A percentile compares a stretch with the other conserved stretches of the same genome.
These are phyloP conservation scores for Myriosclerotinia duriaeana DNA, from an alignment of 2,329 filamentous ascomycete genomes.

Conservation along the genomic window DNA sequence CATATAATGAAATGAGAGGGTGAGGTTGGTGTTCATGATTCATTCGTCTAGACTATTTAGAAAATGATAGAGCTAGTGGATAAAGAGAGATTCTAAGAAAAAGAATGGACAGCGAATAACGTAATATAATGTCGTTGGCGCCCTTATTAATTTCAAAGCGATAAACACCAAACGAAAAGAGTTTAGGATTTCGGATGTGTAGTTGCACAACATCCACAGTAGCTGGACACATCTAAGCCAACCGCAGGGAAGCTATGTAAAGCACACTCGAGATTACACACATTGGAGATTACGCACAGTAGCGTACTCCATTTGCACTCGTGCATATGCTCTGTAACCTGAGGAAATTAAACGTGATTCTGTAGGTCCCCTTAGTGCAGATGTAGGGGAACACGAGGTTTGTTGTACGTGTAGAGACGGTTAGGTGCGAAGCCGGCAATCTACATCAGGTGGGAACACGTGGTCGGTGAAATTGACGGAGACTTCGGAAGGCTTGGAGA, in stretches of 20 bases:
- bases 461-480: constrained; percentile 19
- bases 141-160: neutral
- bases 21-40: neutral
- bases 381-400: constrained; percentile 20
- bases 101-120: neutral
- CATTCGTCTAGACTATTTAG: neutral
- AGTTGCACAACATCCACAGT: constrained; percentile 7
- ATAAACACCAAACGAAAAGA: constrained; percentile 15
- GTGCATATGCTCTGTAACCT: constrained; percentile 15
- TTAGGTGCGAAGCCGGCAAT: constrained; percentile 20
- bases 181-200: constrained; percentile 12
- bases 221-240: constrained; percentile 18
- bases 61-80: neutral
- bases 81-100: neutral
- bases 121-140: neutral
- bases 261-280: neutral
- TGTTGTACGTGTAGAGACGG: constrained; percentile 19
- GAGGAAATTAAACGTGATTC: constrained; percentile 23
- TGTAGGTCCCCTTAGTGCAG: constrained; percentile 14
- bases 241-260: constrained; percentile 2
- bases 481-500: constrained; percentile 14
- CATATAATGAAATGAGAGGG: neutral
- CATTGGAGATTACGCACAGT: neutral
- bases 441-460: constrained; percentile 21
- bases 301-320: constrained; percentile 5